Percentiles rank a stretch among this genome's conserved stretches.
Evolutionary conservation across 2,329 filamentous ascomycete genomes (phyloP).

Genomic region (Diaporthe sp.): DNA sequence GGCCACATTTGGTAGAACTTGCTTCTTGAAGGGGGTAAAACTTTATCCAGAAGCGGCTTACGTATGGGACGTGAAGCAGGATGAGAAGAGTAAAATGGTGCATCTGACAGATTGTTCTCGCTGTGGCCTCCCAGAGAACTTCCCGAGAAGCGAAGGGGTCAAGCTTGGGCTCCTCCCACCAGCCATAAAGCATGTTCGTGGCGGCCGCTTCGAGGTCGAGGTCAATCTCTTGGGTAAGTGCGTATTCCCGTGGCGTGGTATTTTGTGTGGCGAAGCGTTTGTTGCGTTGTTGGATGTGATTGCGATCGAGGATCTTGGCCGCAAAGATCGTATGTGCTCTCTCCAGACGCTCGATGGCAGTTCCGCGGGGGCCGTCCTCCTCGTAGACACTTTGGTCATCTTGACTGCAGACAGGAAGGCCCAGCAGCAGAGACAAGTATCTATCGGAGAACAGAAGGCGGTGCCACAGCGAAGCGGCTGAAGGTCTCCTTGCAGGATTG

Average conservation of each 20-base stretch:
- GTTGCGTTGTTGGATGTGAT: constrained; percentile 44
- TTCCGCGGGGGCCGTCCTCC: constrained; percentile 39
- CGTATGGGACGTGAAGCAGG: constrained; percentile 65
- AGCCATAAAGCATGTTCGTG: constrained; percentile 53
- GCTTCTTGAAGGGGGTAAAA: too few relatives aligned
- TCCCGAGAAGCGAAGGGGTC: constrained; percentile 37
- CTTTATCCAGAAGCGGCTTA: too few relatives aligned
- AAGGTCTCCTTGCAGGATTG: constrained; percentile 43
- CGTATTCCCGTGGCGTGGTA: constrained; percentile 48
- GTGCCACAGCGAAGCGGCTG: constrained; percentile 55
- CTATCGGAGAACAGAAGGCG: constrained; percentile 61
- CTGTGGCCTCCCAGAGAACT: constrained; percentile 44
- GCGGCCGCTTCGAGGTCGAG: constrained; percentile 57
- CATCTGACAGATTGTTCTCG: constrained; percentile 58
- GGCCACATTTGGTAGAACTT: too few relatives aligned
- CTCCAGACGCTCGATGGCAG: constrained; percentile 55
- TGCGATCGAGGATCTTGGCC: constrained; percentile 59
- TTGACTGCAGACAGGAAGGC: constrained; percentile 55
- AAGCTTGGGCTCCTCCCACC: constrained; percentile 57
- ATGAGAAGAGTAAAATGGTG: constrained; percentile 62
- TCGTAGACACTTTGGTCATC: constrained; percentile 51
- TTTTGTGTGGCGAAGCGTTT: constrained; percentile 35
- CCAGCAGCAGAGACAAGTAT: constrained; percentile 61
- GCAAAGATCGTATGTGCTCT: constrained; percentile 55
- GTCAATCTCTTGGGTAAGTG: constrained; percentile 55